phyloP scores from a whole-genome alignment of 2,329 filamentous ascomycete species.

The Cytospora paraplurivora region DNA sequence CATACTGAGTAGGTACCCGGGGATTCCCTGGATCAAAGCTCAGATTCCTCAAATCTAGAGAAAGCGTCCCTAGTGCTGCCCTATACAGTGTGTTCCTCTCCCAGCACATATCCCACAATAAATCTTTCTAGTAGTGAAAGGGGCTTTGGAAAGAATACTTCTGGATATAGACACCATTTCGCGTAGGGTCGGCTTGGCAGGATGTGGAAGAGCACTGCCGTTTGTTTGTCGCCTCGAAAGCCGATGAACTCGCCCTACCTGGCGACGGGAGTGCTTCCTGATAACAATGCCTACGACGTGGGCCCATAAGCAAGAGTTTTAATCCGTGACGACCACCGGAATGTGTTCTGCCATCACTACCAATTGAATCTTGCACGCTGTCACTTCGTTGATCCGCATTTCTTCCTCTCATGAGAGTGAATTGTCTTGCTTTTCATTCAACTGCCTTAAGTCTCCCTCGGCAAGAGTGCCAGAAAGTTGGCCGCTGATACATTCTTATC shows the following conservation, averaged over 20 bases:
- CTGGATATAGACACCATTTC: neutral
- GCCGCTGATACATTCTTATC: neutral
- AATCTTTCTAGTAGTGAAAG: no score
- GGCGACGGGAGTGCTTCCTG: neutral
- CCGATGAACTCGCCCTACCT: neutral
- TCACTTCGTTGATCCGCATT: neutral
- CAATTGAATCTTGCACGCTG: neutral
- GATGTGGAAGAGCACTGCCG: neutral
- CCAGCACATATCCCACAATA: no score
- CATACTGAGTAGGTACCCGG: no score
- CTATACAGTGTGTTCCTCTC: no score
- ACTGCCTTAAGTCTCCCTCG: neutral
- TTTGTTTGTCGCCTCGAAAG: neutral
- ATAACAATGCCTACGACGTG: neutral
- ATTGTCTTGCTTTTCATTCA: neutral
- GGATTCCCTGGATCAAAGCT: no score
- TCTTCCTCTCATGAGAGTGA: neutral
- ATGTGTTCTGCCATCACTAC: neutral
- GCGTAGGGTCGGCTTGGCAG: neutral
- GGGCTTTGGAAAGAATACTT: no score
- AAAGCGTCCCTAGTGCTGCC: no score
- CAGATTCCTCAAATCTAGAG: no score
- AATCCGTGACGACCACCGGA: neutral
- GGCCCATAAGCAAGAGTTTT: neutral
- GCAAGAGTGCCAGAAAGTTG: neutral